These are phyloP conservation scores for Paraconiothyrium brasiliense DNA, from an alignment of 2,329 filamentous ascomycete species.

Conservation along the genomic window DNA sequence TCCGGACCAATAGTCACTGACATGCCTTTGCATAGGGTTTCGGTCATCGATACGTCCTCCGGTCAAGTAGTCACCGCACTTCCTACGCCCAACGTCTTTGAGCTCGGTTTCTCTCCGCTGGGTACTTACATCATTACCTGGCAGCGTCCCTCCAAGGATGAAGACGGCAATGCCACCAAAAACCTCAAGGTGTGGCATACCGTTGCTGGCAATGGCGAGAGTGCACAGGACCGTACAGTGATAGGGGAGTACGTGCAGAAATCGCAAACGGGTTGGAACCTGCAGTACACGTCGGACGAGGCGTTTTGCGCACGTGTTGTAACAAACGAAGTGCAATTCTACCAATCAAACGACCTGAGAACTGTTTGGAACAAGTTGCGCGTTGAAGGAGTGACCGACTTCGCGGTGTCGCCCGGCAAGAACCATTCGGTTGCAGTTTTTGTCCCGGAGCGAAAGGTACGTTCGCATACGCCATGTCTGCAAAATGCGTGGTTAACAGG, in stretches of 20 bases:
- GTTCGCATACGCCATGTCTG: constrained; percentile 26
- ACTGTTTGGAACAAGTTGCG: constrained; percentile 96
- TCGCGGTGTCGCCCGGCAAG: constrained; percentile 87
- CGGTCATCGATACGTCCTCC: constrained; percentile 80
- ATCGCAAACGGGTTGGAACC: constrained; percentile 92
- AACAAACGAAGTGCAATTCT: constrained; percentile 98
- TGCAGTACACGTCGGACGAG: constrained; percentile 96
- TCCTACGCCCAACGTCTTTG: constrained; percentile 84
- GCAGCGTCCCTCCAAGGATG: constrained; percentile 93
- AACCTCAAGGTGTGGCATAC: constrained; percentile 97
- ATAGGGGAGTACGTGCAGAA: constrained; percentile 95
- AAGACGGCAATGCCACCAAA: constrained; percentile 90
- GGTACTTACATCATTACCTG: constrained; percentile 96
- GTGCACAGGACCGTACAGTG: constrained; percentile 71
- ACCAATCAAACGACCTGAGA: constrained; percentile 83
- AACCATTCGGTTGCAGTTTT: constrained; percentile 95
- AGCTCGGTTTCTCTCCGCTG: constrained; percentile 90
- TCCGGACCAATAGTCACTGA: constrained; percentile 10
- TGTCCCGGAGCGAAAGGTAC: constrained; percentile 91
- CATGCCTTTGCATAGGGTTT: constrained; percentile 65
- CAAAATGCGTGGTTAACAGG: constrained; percentile 23
- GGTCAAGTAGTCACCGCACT: constrained; percentile 80
- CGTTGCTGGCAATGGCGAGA: constrained; percentile 71
- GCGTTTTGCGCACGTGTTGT: constrained; percentile 90
- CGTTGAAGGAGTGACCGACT: constrained; percentile 88